Conservation (phyloP, 2,329 filamentous ascomycete genomes). For the Lasiodiplodia sp. region DNA sequence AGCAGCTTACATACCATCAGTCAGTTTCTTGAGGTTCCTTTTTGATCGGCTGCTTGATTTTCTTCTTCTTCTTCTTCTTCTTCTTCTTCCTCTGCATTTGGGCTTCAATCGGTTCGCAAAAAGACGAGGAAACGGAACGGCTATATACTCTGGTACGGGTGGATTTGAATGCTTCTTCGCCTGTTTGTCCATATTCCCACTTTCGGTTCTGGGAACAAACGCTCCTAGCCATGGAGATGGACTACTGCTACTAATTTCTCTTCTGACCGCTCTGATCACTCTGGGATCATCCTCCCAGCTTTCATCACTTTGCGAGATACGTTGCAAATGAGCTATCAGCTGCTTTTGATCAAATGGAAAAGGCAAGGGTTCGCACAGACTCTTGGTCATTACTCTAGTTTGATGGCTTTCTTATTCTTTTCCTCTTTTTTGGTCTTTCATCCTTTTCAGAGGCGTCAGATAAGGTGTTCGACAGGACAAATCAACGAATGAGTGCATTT, state of each 20-base stretch:
- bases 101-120: background rate
- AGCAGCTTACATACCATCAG: conserved; percentile 19
- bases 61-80: background rate
- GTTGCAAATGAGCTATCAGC: background rate
- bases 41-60: background rate
- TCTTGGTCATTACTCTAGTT: background rate
- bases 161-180: background rate
- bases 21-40: conserved; percentile 2
- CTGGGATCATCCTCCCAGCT: too few relatives aligned
- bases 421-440: background rate
- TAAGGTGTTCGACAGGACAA: background rate
- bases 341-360: background rate
- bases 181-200: background rate
- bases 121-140: conserved; percentile 6
- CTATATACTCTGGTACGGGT: background rate
- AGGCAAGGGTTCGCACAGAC: background rate
- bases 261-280: background rate
- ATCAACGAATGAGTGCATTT: background rate
- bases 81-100: conserved; percentile 1
- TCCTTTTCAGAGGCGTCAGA: background rate
- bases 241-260: background rate
- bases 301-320: background rate
- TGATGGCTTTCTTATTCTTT: background rate
- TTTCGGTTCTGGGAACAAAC: background rate
- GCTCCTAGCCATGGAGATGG: background rate